Evolutionary conservation across 805 yeast genomes (phyloP), one percentile per base, ranked within the genome.

Genomic region (Barnettozyma salicaria): DNA sequence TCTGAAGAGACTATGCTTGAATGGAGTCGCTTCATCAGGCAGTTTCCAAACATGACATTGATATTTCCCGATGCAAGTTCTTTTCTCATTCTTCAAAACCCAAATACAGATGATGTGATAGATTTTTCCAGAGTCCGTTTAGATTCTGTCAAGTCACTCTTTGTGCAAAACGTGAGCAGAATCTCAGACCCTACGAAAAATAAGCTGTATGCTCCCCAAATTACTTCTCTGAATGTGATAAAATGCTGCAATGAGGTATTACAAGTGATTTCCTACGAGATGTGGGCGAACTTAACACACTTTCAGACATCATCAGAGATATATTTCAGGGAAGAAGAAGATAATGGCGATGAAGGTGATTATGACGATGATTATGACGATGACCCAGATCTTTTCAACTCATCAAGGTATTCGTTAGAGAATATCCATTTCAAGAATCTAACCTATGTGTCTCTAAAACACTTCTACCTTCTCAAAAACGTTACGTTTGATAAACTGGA

Each of bases 221-320:
- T 33, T n/a, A 19, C 25, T 16, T 19, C 22, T 19, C 17, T 33
- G 25, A 10, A 14, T 10, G 30, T 33, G 12, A 16, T 13, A n/a
- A 30, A 33, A 19, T 24, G 36, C 30, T 13, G 25, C 20, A 26
- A 26, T 19, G 24, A 33, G 19, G 22, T 33, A 7, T 33, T 33
- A 19, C 25, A 33, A 6, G 36, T 21, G 5, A 19, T 33, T 13
- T 18, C 22, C 8, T 18, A n/a, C 10, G 18, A 26, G 24, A 18
- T 24, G 6, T 9, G 18, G 30, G 25, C 25, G n/a, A 11, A 14
- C 8, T 18, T 33, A 25, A 12, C 25, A 19, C 23, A 25, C 11
- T n/a, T 33, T 21, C 24, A 25, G n/a, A 33, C 36, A 5, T 19
- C 30, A 13, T 13, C 30, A 3, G 34, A 30, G 26, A 13, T 25